Conservation (phyloP, 495 filamentous ascomycete genomes). For the Podospora didyma region DNA sequence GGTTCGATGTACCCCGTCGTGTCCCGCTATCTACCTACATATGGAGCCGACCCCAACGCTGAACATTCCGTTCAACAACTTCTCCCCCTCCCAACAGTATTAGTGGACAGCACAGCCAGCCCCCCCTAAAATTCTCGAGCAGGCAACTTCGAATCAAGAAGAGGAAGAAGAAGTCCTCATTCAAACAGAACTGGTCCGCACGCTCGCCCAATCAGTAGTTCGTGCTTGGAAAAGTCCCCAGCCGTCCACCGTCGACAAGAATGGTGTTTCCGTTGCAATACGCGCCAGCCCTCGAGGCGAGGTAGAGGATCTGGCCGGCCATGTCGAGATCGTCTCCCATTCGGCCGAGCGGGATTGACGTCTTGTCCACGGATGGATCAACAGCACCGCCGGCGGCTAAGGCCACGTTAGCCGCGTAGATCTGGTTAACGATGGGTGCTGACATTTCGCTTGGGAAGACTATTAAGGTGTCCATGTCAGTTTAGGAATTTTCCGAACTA, state of each 20-base stretch:
- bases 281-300: conserved; percentile 58
- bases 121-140: no score
- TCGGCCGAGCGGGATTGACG: conserved; percentile 26
- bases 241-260: conserved; percentile 57
- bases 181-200: no score
- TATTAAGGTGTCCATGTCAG: conserved; percentile 21
- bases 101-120: no score
- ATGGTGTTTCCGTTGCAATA: conserved; percentile 60
- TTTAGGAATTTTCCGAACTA: no score
- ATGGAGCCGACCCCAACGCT: no score
- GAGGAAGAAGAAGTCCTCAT: no score
- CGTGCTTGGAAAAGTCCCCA: conserved; percentile 48
- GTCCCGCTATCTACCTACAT: no score
- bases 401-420: conserved; percentile 38
- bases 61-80: no score
- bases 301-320: conserved; percentile 57
- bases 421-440: conserved; percentile 38
- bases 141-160: no score
- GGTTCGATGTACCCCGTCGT: no score
- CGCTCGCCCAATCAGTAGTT: conserved; percentile 37
- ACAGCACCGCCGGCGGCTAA: conserved; percentile 11
- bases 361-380: conserved; percentile 22
- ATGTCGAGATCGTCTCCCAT: conserved; percentile 49
- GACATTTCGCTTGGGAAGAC: conserved; percentile 66
- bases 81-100: no score